A percentile compares a stretch with the other conserved stretches of the same genome.
phyloP scores from a whole-genome alignment of 306 rosid genomes.

The Rubus parviflorus region DNA sequence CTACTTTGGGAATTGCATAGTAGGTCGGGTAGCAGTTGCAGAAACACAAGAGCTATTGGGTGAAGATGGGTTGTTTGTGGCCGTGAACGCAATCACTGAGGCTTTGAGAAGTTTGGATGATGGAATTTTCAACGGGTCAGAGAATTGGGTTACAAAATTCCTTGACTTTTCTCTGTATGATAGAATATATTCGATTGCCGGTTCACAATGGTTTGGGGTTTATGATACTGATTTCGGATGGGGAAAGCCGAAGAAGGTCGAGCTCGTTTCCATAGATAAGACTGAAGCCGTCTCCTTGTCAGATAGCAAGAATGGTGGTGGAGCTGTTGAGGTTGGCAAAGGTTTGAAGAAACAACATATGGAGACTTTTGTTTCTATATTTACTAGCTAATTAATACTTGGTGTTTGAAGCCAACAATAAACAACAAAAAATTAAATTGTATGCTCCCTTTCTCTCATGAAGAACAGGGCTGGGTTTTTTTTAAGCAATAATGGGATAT shows the following conservation, averaged over 20 bases:
- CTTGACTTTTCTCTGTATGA: background rate
- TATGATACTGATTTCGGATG: conserved; percentile 40
- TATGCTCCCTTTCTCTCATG: too few species aligned
- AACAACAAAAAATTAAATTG: too few species aligned
- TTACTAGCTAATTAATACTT: background rate
- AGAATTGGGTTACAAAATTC: background rate
- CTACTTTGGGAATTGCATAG: conserved; percentile 25
- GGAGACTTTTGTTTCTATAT: conserved; percentile 12
- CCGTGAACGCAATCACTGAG: conserved; percentile 8
- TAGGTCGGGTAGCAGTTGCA: background rate
- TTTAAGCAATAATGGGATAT: too few species aligned
- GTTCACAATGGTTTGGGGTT: conserved; percentile 32
- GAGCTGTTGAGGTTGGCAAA: conserved; percentile 25
- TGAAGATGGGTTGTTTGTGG: conserved; percentile 9
- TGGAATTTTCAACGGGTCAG: background rate
- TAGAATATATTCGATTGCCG: background rate
- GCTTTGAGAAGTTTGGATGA: conserved; percentile 16
- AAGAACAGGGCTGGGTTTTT: too few species aligned
- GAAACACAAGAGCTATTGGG: conserved; percentile 12
- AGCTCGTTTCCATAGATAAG: background rate
- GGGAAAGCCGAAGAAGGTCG: conserved; percentile 41
- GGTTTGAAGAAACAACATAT: conserved; percentile 12
- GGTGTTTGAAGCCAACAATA: too few species aligned
- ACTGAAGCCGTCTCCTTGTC: background rate
- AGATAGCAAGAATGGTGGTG: conserved; percentile 16